Base-by-base conservation (phyloP, 2,329 filamentous ascomycete genomes). In the Fusarium decemcellulare region DNA sequence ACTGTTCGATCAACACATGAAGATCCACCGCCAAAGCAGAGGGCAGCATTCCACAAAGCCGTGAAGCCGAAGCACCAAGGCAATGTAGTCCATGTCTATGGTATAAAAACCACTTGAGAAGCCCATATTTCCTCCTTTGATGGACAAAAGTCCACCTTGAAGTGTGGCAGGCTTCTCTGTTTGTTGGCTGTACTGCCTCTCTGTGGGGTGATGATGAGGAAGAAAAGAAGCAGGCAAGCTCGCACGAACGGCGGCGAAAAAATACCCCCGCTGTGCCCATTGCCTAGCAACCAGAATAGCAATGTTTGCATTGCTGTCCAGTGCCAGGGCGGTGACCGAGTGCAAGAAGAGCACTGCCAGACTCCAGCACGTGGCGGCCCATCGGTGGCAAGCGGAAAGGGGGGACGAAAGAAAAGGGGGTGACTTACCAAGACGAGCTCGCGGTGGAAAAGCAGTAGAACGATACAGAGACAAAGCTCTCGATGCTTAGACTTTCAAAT, bases 391-490 rank as follows among this genome's bases (percentile, higher is more conserved):
- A 55, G 46, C 34, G 37, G 39, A 55, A 48, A 51, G 43, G 55
- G 54, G 36, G 27, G 16, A 18, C 37, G n/a, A 27, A 34, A 37
- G 52, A 48, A 27, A 52, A 60, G 60, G 58, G 23, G 42, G 65
- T 6, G 47, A 77, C 76, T 78, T 74, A 80, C 78, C 69, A 71
- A 10, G 67, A 74, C 68, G 58, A 70, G 70, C 65, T 70, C 70
- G 63, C 55, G 63, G 72, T 59, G 75, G 76, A 75, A 76, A 76
- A 78, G 60, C 61, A 71, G 73, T 82, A 83, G 76, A 44, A 37
- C 48, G 18, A 44, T 65, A 50, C 18, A 55, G 68, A 78, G 82
- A 82, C 74, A 81, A 77, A 74, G 61, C 63, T 72, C 65, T 61
- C 57, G 55, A 39, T 32, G 55, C 30, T 47, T 37, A 67, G 71